Conservation (phyloP, 2,329 filamentous ascomycete genomes). For the Ophiocordyceps camponoti-saundersi region DNA sequence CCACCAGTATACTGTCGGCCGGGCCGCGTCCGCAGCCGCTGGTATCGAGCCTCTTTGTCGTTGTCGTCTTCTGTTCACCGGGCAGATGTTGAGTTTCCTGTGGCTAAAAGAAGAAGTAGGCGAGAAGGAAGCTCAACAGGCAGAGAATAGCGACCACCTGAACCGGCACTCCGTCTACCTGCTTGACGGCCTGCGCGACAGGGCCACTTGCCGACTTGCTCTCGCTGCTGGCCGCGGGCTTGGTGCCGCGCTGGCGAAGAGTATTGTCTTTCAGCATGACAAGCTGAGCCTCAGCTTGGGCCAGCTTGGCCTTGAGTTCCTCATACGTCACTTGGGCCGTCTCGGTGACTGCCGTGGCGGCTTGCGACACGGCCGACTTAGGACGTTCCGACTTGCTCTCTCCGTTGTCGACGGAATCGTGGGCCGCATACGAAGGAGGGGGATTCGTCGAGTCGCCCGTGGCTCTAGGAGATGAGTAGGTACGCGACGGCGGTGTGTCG, state of each 20-base stretch:
- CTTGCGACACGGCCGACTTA: constrained; percentile 15
- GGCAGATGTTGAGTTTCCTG: background rate
- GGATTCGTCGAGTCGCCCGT: constrained; percentile 14
- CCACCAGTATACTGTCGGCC: background rate
- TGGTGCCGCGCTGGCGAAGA: constrained; percentile 63
- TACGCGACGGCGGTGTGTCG: constrained; percentile 26
- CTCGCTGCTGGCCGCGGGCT: constrained; percentile 28
- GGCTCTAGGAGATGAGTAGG: constrained; percentile 26
- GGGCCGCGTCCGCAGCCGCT: background rate
- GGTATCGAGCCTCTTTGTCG: background rate
- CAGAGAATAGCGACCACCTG: constrained; percentile 73
- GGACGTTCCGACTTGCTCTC: constrained; percentile 10
- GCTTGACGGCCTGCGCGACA: constrained; percentile 36
- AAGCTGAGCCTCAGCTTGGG: constrained; percentile 59
- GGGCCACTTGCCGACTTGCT: constrained; percentile 30
- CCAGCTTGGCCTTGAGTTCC: constrained; percentile 56
- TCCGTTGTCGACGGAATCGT: constrained; percentile 14
- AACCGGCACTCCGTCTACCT: constrained; percentile 63
- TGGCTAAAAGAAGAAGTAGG: constrained; percentile 84
- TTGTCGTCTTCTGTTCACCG: no score
- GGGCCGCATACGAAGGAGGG: constrained; percentile 18
- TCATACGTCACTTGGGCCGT: constrained; percentile 25
- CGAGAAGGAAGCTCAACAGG: constrained; percentile 79
- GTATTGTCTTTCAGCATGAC: constrained; percentile 54
- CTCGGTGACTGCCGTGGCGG: constrained; percentile 31